Evolutionary conservation across 2,329 filamentous ascomycete genomes (phyloP).

Genomic region (Dendryphion nanum): DNA sequence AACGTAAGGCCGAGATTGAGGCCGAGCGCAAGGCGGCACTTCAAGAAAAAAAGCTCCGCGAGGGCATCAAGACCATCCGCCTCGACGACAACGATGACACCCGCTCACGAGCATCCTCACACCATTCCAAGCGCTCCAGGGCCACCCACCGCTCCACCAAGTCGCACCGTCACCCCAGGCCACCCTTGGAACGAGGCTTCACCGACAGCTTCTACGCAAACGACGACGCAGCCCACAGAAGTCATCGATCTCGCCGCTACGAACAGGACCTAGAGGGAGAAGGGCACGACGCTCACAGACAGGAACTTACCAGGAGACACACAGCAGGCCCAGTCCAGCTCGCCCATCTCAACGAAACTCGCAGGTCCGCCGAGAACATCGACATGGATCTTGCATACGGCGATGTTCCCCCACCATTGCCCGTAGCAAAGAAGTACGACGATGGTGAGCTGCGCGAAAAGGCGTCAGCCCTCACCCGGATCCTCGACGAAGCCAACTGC

Average conservation of each 20-base stretch:
- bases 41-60: constrained; percentile 60
- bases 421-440: constrained; percentile 47
- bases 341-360: constrained; percentile 17
- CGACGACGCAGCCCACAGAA: constrained; percentile 29
- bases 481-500: constrained; percentile 86
- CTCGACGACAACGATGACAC: constrained; percentile 43
- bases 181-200: constrained; percentile 44
- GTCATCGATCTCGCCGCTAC: constrained; percentile 20
- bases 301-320: constrained; percentile 44
- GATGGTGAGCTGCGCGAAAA: constrained; percentile 64
- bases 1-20: constrained; percentile 80
- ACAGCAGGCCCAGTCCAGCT: constrained; percentile 36
- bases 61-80: constrained; percentile 51
- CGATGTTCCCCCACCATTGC: constrained; percentile 69
- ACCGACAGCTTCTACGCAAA: constrained; percentile 48
- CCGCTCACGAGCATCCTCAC: constrained; percentile 32
- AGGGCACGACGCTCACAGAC: constrained; percentile 28
- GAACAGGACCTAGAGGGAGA: constrained; percentile 32
- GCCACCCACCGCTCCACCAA: constrained; percentile 13
- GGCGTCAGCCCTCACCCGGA: constrained; percentile 69
- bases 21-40: constrained; percentile 63
- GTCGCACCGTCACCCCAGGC: constrained; percentile 15
- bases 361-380: constrained; percentile 53
- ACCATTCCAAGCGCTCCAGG: constrained; percentile 23
- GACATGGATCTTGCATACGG: constrained; percentile 95